Conservation (phyloP, 75 land plant species). For the Picea glauca region DNA sequence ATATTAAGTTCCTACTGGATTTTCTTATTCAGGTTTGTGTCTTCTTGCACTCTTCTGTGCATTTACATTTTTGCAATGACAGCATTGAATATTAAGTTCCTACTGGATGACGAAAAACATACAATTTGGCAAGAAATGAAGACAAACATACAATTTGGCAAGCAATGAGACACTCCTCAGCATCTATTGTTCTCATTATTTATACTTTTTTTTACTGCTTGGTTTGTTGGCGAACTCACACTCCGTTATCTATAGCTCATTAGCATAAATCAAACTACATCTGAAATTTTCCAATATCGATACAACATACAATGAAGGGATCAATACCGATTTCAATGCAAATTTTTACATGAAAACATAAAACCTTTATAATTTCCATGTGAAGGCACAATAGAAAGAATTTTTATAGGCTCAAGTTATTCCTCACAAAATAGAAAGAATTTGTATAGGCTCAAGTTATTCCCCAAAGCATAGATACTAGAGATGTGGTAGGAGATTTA, state of each 20-base stretch:
- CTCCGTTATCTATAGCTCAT: no score
- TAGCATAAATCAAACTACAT: conserved; percentile 85
- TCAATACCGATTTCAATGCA: conserved; percentile 33
- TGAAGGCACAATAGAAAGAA: no score
- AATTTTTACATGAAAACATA: conserved; percentile 33
- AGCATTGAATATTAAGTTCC: conserved; percentile 24
- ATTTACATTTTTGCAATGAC: conserved; percentile 57
- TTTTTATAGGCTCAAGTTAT: no score
- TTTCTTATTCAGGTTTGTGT: no score
- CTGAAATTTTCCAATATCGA: conserved; percentile 72
- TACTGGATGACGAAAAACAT: conserved; percentile 16
- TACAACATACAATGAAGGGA: conserved; percentile 49
- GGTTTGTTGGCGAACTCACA: conserved; percentile 84
- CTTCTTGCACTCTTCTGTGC: conserved; percentile 58
- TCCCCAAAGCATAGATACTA: not conserved
- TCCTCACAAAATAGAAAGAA: conserved; percentile 25
- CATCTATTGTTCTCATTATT: conserved; percentile 47
- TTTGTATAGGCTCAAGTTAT: not conserved
- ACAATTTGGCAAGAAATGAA: no score
- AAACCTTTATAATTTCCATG: no score
- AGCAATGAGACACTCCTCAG: conserved; percentile 27
- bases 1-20: conserved; percentile 34
- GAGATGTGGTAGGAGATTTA: conserved; percentile 6
- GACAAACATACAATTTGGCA: conserved; percentile 10
- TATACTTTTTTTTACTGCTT: conserved; percentile 61